Conservation (phyloP, 83 land plant genomes). For the Diphasiastrum complanatum region DNA sequence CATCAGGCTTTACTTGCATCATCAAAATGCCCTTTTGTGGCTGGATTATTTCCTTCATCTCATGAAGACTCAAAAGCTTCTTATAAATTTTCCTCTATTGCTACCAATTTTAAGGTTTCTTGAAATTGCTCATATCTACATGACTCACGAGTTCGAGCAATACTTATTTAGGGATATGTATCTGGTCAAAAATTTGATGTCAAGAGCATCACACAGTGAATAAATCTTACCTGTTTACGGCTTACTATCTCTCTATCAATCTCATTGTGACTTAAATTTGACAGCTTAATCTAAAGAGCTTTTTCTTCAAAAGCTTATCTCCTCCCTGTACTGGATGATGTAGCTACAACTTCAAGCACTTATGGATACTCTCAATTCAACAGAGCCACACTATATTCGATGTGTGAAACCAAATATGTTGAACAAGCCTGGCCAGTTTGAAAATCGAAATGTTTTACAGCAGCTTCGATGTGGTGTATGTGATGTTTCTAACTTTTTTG, state of each 20-base stretch:
- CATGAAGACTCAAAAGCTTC: constrained; percentile 62
- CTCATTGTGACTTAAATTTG: no score
- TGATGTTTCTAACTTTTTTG: no score
- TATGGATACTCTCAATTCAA: constrained; percentile 14
- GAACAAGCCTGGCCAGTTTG: not conserved
- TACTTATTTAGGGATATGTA: not conserved
- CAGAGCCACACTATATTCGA: constrained; percentile 4
- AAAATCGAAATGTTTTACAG: not conserved
- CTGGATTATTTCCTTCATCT: constrained; percentile 52
- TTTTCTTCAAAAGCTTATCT: no score
- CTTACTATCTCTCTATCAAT: not conserved
- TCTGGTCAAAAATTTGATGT: not conserved
- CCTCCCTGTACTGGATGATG: no score
- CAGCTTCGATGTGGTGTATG: constrained; percentile 13
- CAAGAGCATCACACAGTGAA: no score
- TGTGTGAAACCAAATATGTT: not conserved
- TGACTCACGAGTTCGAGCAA: constrained; percentile 5
- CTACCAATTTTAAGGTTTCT: constrained; percentile 79
- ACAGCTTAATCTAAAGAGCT: no score
- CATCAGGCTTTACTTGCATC: constrained; percentile 68
- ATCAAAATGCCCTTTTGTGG: constrained; percentile 62
- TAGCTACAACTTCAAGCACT: constrained; percentile 5
- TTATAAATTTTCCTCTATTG: constrained; percentile 66
- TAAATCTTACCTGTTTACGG: no score
- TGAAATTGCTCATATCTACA: no score